phyloP scores from a whole-genome alignment of 2,329 filamentous ascomycete genomes.

The Scedosporium dehoogii region DNA sequence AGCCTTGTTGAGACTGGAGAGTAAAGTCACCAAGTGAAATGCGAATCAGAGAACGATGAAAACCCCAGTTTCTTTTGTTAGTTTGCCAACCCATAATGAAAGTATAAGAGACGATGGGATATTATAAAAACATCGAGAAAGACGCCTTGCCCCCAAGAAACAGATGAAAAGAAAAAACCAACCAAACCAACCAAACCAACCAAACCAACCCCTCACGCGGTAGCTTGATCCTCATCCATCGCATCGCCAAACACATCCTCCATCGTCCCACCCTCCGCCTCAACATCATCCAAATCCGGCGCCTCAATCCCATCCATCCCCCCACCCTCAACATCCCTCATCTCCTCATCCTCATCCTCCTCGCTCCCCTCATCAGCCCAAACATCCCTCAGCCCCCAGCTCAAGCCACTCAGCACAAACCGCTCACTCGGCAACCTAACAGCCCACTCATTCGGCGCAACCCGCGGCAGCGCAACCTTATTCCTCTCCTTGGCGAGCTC shows the following conservation, averaged over 20 bases:
- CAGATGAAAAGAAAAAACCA: neutral
- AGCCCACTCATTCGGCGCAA: conserved; percentile 57
- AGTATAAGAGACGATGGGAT: no score
- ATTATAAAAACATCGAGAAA: neutral
- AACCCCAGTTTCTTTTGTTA: no score
- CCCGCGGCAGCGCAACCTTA: conserved; percentile 52
- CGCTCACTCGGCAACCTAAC: conserved; percentile 56
- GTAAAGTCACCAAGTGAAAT: no score
- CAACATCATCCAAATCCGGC: conserved; percentile 29
- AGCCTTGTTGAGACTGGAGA: neutral
- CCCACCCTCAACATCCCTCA: conserved; percentile 25
- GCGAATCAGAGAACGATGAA: no score
- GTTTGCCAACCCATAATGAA: no score
- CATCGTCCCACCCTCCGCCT: conserved; percentile 37
- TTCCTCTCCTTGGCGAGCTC: conserved; percentile 67
- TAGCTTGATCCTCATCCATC: conserved; percentile 37
- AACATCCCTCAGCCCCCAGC: conserved; percentile 53
- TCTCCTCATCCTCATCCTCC: conserved; percentile 28
- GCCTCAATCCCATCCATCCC: conserved; percentile 40
- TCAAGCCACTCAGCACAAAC: conserved; percentile 56
- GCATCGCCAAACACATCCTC: conserved; percentile 47
- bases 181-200: neutral
- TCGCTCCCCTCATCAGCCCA: conserved; percentile 42
- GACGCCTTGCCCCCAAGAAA: neutral
- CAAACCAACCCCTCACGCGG: neutral